Evolutionary conservation across 2,329 filamentous ascomycete species (phyloP).

Genomic region (Coniochaeta prunicola): DNA sequence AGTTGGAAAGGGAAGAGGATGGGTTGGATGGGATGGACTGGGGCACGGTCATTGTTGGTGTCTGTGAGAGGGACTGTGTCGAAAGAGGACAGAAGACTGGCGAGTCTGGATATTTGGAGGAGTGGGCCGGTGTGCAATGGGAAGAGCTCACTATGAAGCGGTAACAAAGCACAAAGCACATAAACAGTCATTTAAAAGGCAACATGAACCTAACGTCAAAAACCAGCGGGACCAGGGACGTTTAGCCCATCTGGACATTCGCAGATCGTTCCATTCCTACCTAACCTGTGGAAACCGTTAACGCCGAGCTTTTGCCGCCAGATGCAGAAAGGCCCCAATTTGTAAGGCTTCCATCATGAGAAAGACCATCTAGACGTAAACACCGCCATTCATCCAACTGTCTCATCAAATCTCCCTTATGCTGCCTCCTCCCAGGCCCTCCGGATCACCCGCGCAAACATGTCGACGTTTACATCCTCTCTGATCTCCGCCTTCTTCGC

Average conservation of each 20-base stretch:
- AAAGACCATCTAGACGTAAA: neutral
- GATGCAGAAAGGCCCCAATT: constrained; percentile 14
- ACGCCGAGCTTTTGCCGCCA: constrained; percentile 20
- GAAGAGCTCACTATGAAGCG: constrained; percentile 56
- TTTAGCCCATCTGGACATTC: neutral
- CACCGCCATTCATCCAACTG: neutral
- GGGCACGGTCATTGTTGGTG: constrained; percentile 84
- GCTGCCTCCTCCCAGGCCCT: constrained; percentile 80
- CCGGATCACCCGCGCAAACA: constrained; percentile 72
- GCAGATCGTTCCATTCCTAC: constrained; percentile 6
- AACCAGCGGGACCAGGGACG: neutral
- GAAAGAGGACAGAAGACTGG: constrained; percentile 50
- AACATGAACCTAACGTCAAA: neutral
- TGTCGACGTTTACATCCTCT: constrained; percentile 89
- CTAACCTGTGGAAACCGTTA: constrained; percentile 13
- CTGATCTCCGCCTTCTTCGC: constrained; percentile 91
- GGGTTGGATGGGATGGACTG: constrained; percentile 90
- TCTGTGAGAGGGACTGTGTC: constrained; percentile 75
- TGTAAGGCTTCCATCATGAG: neutral
- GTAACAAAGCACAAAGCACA: constrained; percentile 9
- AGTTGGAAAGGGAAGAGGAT: constrained; percentile 72
- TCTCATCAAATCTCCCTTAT: constrained; percentile 19
- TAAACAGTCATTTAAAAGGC: neutral
- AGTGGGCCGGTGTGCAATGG: constrained; percentile 99
- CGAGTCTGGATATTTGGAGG: constrained; percentile 74